A percentile compares a stretch with the other conserved stretches of the same genome.
Evolutionary conservation across 2,329 filamentous ascomycete genomes (phyloP).

Genomic region (Curvularia lunata): DNA sequence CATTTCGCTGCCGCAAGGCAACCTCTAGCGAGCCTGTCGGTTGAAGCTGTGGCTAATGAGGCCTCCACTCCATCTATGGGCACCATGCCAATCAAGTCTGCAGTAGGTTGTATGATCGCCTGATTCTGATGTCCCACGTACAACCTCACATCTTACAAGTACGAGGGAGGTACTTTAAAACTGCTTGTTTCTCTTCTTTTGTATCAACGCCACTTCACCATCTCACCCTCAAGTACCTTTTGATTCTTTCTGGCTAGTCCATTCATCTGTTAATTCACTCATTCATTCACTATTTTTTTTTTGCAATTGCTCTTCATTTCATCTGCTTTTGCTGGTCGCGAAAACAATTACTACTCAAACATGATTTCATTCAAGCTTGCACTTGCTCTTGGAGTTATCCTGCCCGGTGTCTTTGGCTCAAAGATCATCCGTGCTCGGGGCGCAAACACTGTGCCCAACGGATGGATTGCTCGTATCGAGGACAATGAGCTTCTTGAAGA

Average conservation of each 20-base stretch:
- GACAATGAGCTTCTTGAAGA: neutral
- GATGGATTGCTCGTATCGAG: neutral
- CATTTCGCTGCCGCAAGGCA: neutral
- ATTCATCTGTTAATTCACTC: neutral
- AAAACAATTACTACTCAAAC: neutral
- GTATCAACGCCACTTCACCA: neutral
- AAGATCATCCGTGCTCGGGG: neutral
- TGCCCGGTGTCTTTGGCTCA: neutral
- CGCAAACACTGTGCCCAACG: neutral
- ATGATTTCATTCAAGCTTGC: neutral
- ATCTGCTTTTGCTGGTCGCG: neutral
- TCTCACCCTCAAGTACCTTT: neutral
- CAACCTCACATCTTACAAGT: neutral
- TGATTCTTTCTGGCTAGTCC: conserved; percentile 1
- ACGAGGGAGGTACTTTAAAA: neutral
- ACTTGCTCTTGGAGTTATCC: neutral
- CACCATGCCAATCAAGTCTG: neutral
- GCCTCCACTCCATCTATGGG: neutral
- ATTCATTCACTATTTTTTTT: neutral
- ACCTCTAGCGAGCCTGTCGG: neutral
- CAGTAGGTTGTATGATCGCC: neutral
- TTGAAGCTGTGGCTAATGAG: neutral
- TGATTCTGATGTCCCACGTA: neutral
- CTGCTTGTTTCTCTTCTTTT: neutral
- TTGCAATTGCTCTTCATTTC: neutral